Percentiles rank a stretch among this genome's conserved stretches.
phyloP scores from a whole-genome alignment of 768 basidiomycete species.

The Russula compacta region DNA sequence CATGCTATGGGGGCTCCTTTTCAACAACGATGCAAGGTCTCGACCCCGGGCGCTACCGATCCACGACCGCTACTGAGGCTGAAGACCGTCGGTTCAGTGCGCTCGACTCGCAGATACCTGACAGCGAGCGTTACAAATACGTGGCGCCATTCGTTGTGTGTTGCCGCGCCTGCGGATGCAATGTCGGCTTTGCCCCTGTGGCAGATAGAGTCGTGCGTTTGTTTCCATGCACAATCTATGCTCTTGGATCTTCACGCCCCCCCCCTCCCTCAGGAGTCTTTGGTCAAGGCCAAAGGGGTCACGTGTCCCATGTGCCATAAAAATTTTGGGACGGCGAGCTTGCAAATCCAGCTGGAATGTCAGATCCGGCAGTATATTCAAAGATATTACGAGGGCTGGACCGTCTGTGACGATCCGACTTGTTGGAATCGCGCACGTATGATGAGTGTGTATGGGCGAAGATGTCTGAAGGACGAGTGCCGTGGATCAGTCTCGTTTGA shows the following conservation, averaged over 20 bases:
- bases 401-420: slow-evolving; percentile 74
- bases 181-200: slow-evolving; percentile 49
- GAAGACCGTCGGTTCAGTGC: slow-evolving; percentile 66
- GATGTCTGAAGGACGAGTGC: slow-evolving; percentile 67
- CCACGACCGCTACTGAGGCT: slow-evolving; percentile 27
- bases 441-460: slow-evolving; percentile 86
- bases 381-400: slow-evolving; percentile 86
- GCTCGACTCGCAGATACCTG: slow-evolving; percentile 84
- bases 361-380: slow-evolving; percentile 73
- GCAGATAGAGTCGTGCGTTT: slow-evolving; percentile 46
- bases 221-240: background rate
- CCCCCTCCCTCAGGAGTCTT: slow-evolving; percentile 42
- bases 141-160: slow-evolving; percentile 60
- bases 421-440: slow-evolving; percentile 82
- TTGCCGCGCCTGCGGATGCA: slow-evolving; percentile 65
- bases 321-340: slow-evolving; percentile 44
- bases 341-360: slow-evolving; percentile 78
- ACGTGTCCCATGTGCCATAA: slow-evolving; percentile 60
- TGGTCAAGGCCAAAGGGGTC: slow-evolving; percentile 57
- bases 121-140: slow-evolving; percentile 79
- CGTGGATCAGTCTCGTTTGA: slow-evolving; percentile 64
- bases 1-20: background rate
- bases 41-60: slow-evolving; percentile 49
- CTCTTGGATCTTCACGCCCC: background rate
- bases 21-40: slow-evolving; percentile 34